These are phyloP conservation scores for Triadica sebifera DNA, from an alignment of 345 rosid species.

Conservation along the genomic window DNA sequence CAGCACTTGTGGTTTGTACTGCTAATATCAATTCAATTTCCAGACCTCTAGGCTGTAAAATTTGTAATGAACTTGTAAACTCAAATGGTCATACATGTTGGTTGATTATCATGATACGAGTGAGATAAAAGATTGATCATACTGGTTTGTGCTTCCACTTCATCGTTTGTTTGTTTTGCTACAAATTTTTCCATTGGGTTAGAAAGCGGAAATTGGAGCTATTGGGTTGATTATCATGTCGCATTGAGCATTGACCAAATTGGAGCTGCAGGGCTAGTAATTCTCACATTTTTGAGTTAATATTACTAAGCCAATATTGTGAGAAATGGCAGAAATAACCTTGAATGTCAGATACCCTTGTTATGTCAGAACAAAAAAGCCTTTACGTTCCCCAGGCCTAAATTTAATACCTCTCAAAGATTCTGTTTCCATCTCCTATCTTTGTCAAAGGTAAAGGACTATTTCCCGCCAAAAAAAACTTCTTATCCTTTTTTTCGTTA, in stretches of 20 bases:
- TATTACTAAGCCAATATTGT: neutral
- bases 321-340: slow-evolving; percentile 26
- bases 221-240: neutral
- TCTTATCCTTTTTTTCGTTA: slow-evolving; percentile 15
- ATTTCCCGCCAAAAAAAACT: slow-evolving; percentile 45
- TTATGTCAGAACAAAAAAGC: slow-evolving; percentile 20
- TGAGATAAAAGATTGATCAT: slow-evolving; percentile 9
- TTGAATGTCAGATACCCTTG: slow-evolving; percentile 18
- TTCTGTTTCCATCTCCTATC: slow-evolving; percentile 20
- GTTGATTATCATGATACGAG: neutral
- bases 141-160: neutral
- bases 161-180: neutral
- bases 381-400: slow-evolving; percentile 33
- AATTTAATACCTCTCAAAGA: slow-evolving; percentile 24
- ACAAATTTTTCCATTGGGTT: neutral
- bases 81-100: neutral
- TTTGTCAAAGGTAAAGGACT: slow-evolving; percentile 23
- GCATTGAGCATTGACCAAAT: neutral
- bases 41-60: slow-evolving; percentile 12
- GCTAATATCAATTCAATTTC: slow-evolving; percentile 16
- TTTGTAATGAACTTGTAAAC: slow-evolving; percentile 20
- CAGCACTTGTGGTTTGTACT: slow-evolving; percentile 12
- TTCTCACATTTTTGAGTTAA: too few species aligned
- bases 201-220: neutral
- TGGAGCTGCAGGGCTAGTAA: neutral